Conservation (phyloP, 2,329 filamentous ascomycete genomes). For the Orbilia quercus region DNA sequence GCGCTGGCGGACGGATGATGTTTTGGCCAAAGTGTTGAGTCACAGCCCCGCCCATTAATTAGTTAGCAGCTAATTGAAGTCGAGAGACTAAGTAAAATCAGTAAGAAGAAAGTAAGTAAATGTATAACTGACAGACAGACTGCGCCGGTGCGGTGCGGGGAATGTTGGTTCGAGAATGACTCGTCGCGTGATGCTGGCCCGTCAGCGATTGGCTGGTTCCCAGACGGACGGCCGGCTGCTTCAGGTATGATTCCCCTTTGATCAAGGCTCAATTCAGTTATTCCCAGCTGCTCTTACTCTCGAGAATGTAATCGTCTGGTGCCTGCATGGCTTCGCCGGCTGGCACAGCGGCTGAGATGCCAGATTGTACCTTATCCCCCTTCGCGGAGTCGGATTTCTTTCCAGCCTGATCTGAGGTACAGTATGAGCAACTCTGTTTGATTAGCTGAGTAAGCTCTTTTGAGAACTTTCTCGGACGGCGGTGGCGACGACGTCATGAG, state of each 20-base stretch:
- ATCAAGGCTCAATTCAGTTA: slow-evolving; percentile 16
- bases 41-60: slow-evolving; percentile 47
- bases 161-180: slow-evolving; percentile 29
- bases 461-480: too few species aligned
- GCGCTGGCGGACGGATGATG: slow-evolving; percentile 4
- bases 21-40: slow-evolving; percentile 36
- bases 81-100: too few species aligned
- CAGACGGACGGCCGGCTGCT: not conserved
- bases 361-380: not conserved
- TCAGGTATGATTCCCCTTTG: slow-evolving; percentile 19
- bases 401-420: slow-evolving; percentile 14
- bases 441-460: too few species aligned
- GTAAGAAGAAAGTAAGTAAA: too few species aligned
- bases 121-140: too few species aligned
- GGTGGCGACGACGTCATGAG: slow-evolving; percentile 2
- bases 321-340: not conserved
- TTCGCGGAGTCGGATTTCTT: slow-evolving; percentile 12
- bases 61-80: too few species aligned
- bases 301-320: too few species aligned
- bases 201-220: slow-evolving; percentile 6
- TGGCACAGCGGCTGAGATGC: slow-evolving; percentile 5
- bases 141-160: slow-evolving; percentile 23
- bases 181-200: slow-evolving; percentile 32
- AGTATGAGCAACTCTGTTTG: too few species aligned
- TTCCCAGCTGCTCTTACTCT: not conserved